Conservation (phyloP, 2,329 filamentous ascomycete species). For the Ophiognomonia clavigignenti-juglandacearum region DNA sequence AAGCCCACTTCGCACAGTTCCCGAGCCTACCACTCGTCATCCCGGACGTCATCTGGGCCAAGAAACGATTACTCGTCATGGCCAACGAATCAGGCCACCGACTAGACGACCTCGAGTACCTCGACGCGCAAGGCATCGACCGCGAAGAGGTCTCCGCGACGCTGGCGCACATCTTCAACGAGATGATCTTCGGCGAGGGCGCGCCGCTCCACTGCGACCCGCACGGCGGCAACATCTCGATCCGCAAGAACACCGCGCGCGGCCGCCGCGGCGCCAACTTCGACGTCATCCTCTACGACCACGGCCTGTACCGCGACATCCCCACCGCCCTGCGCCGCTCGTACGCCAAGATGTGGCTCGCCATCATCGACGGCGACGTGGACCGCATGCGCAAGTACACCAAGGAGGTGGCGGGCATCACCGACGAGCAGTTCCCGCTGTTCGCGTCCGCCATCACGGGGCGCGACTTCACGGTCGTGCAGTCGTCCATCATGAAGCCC, state of each 20-base stretch:
- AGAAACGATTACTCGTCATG: conserved; percentile 89
- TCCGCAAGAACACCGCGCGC: conserved; percentile 66
- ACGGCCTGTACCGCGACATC: conserved; percentile 93
- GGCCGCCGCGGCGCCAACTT: conserved; percentile 66
- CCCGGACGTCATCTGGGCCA: conserved; percentile 84
- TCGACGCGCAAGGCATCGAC: conserved; percentile 83
- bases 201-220: conserved; percentile 95
- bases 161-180: conserved; percentile 90
- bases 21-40: conserved; percentile 78
- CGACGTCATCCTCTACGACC: conserved; percentile 93
- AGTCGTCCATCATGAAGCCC: conserved; percentile 49
- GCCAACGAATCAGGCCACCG: conserved; percentile 82
- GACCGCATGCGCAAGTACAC: conserved; percentile 82
- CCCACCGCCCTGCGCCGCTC: conserved; percentile 70
- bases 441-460: conserved; percentile 97
- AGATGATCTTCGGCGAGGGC: conserved; percentile 93
- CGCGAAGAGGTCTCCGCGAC: conserved; percentile 93
- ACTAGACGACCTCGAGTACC: conserved; percentile 81
- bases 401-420: conserved; percentile 81
- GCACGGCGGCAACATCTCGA: conserved; percentile 92
- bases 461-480: conserved; percentile 77
- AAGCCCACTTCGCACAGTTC: conserved; percentile 73
- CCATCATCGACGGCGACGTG: conserved; percentile 87
- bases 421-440: conserved; percentile 84
- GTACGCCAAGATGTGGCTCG: conserved; percentile 97